Base-by-base conservation (phyloP, 1,139 yeast genomes). In the Yamadazyma oceani region DNA sequence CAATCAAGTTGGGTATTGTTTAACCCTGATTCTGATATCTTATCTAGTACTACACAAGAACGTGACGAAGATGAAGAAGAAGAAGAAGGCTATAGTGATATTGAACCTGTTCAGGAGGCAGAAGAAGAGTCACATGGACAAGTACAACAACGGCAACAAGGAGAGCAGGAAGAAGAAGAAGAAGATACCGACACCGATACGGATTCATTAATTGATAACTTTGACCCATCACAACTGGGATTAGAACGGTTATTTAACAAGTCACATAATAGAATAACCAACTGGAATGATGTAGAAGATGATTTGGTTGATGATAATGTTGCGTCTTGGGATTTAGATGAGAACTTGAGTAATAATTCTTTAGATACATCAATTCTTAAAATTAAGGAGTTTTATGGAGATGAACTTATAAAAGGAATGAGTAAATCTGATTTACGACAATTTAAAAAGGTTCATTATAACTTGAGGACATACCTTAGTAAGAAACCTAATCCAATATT, bases 251-350 rank as follows among this genome's bases (percentile, higher is more conserved):
- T 48, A 22, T 47, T 48, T 30, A 33, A 32, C 17, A 40, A 40
- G 28, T 23, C 42, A 5, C 38, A 44, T 31, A 37, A 44, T 38
- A 38, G 53, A 6, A 49, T 51, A 17, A 42, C 40, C 23, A 41
- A 43, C 34, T 52, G 56, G 55, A 48, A 49, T n/a, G 14, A 46
- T 7, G 39, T 38, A 12, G 39, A 36, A 31, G 49, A 42, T 3
- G 44, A 39, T 10, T 32, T 57, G 21, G 55, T 65, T 5, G 71
- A 67, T 42, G 76, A 70, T 43, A 69, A 69, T 46, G 58, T 63
- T 4, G 76, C 76, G 12, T 64, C 70, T 35, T 70, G 75, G 75
- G 69, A 69, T 46, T 53, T 70, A 41, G 75, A 69, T 45, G 74
- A 66, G 42, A 57, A 62, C 40, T 46, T 62, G 32, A 45, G 53